Conservation (phyloP, 495 filamentous ascomycete species). For the Geoglossum glabrum region DNA sequence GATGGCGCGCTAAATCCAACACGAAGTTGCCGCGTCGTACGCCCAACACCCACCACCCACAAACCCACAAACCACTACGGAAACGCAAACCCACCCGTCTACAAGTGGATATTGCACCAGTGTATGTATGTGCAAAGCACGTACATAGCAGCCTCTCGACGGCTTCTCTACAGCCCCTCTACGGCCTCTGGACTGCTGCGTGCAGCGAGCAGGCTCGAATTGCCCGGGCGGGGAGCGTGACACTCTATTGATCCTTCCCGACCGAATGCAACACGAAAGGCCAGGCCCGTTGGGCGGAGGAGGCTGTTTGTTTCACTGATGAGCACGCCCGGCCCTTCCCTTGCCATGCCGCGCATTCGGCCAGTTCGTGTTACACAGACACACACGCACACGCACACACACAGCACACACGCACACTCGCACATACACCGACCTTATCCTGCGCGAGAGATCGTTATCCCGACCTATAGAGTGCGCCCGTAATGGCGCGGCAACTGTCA, state of each 20-base stretch:
- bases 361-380: neutral
- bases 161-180: too few species aligned
- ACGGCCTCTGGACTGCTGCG: neutral
- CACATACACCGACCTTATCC: neutral
- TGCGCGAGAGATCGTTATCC: neutral
- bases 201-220: too few species aligned
- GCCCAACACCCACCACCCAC: neutral
- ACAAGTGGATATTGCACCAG: too few species aligned
- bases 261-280: neutral
- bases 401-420: too few species aligned
- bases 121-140: too few species aligned
- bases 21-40: constrained; percentile 1
- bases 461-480: neutral
- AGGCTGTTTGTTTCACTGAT: neutral
- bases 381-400: neutral
- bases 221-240: neutral
- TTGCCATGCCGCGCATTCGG: neutral
- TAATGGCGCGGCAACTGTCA: neutral
- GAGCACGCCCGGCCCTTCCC: neutral
- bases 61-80: neutral
- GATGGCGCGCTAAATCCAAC: constrained; percentile 1
- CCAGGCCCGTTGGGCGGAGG: neutral
- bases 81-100: neutral
- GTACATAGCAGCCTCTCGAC: too few species aligned
- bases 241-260: neutral